Conservation (phyloP, 2,329 filamentous ascomycete genomes). For the Kalmusia sp. region DNA sequence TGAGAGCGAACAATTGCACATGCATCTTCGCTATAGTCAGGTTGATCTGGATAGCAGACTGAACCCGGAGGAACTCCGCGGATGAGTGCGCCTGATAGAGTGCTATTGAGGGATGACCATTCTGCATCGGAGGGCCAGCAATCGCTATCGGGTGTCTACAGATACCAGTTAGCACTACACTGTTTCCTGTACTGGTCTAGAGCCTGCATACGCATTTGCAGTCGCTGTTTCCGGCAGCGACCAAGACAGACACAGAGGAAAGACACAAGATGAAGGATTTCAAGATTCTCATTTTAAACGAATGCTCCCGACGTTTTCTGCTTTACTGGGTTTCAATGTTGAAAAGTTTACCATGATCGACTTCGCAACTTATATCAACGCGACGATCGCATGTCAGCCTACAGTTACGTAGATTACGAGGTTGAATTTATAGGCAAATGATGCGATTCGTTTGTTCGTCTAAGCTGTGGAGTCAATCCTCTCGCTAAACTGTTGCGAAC, state of each 20-base stretch:
- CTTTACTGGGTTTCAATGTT: no score
- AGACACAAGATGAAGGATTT: slow-evolving; percentile 6
- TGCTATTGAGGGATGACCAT: slow-evolving; percentile 29
- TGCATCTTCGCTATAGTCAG: slow-evolving; percentile 25
- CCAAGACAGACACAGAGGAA: background rate
- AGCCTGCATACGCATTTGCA: slow-evolving; percentile 31
- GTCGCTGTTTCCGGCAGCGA: background rate
- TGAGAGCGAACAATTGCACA: slow-evolving; percentile 27
- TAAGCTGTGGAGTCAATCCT: no score
- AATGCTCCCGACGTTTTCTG: background rate
- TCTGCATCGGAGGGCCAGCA: slow-evolving; percentile 32
- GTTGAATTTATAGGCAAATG: background rate
- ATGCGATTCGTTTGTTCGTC: background rate
- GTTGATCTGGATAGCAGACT: slow-evolving; percentile 33
- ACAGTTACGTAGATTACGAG: background rate
- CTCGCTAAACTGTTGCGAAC: background rate
- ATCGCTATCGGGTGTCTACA: slow-evolving; percentile 18
- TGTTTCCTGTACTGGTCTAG: no score
- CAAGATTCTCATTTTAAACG: background rate
- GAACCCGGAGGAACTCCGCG: slow-evolving; percentile 28
- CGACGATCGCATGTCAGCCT: background rate
- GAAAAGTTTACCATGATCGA: background rate
- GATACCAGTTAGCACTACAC: background rate
- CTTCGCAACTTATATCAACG: background rate
- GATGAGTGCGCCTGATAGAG: slow-evolving; percentile 28